Evolutionary conservation across 345 rosid species (phyloP).

Genomic region (Moringa oleifera): DNA sequence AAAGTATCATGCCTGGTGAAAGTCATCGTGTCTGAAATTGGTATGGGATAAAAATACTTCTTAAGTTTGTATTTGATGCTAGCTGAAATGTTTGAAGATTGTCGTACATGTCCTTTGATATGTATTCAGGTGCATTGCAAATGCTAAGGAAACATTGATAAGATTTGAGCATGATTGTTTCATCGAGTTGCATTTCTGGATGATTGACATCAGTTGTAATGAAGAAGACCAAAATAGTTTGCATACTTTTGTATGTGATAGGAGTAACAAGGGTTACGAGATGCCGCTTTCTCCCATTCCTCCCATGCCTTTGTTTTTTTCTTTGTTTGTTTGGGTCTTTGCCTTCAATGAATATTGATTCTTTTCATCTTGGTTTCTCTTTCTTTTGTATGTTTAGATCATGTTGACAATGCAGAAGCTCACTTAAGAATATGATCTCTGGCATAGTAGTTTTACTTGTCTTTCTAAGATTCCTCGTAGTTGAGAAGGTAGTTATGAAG

Average conservation of each 20-base stretch:
- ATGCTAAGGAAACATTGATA: slow-evolving; percentile 8
- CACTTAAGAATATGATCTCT: background rate
- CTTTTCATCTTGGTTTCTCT: background rate
- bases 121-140: slow-evolving; percentile 11
- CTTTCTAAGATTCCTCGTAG: background rate
- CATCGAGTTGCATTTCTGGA: background rate
- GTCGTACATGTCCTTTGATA: slow-evolving; percentile 11
- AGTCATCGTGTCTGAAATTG: slow-evolving; percentile 25
- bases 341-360: background rate
- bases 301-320: no score
- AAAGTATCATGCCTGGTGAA: slow-evolving; percentile 24
- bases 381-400: background rate
- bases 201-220: background rate
- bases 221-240: slow-evolving; percentile 11
- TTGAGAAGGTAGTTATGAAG: slow-evolving; percentile 1
- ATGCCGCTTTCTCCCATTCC: no score
- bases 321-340: background rate
- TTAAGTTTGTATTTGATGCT: slow-evolving; percentile 17
- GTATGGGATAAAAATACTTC: slow-evolving; percentile 11
- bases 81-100: slow-evolving; percentile 26
- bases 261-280: background rate
- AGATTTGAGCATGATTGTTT: background rate
- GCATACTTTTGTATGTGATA: background rate
- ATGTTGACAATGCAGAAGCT: background rate
- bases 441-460: background rate